phyloP scores from a whole-genome alignment of 1,284 basidiomycete genomes.

The Cystobasidiaceae sp. region DNA sequence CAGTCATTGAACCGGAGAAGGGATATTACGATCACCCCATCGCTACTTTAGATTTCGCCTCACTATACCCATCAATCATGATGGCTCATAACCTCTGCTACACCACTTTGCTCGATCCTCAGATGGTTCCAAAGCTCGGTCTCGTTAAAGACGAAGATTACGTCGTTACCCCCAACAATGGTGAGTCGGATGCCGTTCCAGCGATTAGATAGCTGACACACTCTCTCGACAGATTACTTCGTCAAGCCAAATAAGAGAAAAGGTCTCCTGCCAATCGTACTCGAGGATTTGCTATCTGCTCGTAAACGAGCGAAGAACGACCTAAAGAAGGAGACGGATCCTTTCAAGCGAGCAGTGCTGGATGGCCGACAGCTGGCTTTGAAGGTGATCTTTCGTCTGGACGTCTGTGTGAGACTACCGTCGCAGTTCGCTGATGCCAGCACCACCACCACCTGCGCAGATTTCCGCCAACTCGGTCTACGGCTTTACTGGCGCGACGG shows the following conservation, averaged over 20 bases:
- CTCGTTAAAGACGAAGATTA: constrained; percentile 82
- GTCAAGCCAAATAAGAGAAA: constrained; percentile 67
- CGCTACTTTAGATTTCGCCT: constrained; percentile 93
- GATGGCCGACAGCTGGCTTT: constrained; percentile 54
- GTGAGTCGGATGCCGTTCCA: constrained; percentile 49
- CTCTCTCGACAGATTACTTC: constrained; percentile 64
- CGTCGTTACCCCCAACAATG: constrained; percentile 80
- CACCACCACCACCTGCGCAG: constrained; percentile 53
- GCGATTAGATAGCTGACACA: neutral
- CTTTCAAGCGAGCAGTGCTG: constrained; percentile 61
- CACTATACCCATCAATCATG: constrained; percentile 97
- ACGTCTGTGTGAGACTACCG: neutral
- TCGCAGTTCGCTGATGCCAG: neutral
- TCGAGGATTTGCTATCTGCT: constrained; percentile 84
- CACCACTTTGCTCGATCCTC: constrained; percentile 77
- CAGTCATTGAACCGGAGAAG: constrained; percentile 88
- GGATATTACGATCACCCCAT: constrained; percentile 93
- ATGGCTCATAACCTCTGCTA: constrained; percentile 98
- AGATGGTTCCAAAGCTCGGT: constrained; percentile 66
- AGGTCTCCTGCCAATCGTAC: constrained; percentile 79
- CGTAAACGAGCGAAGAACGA: constrained; percentile 89
- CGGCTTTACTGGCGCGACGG: constrained; percentile 90
- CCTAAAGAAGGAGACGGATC: constrained; percentile 88
- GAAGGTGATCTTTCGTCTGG: constrained; percentile 56
- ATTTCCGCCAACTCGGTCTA: constrained; percentile 97